phyloP scores from a whole-genome alignment of 169 alveolate genomes.

The Plasmodium relictum region DNA sequence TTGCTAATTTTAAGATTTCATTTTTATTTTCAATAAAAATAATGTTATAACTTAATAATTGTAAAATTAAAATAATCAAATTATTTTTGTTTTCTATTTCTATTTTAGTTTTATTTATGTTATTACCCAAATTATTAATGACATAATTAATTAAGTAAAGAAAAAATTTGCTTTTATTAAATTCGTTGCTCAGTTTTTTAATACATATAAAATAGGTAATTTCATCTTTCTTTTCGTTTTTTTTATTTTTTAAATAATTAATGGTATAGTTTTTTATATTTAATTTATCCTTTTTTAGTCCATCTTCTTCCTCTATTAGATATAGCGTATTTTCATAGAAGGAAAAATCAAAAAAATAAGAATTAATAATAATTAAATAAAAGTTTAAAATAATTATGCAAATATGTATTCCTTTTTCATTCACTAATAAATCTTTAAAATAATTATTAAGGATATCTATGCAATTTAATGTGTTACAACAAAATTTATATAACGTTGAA shows the following conservation, averaged over 20 bases:
- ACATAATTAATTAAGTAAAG: constrained; percentile 39
- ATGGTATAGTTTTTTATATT: background rate
- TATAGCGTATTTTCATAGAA: constrained; percentile 31
- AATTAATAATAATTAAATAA: constrained; percentile 31
- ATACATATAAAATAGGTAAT: constrained; percentile 38
- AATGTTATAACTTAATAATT: constrained; percentile 47
- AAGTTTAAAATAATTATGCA: constrained; percentile 49
- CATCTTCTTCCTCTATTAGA: constrained; percentile 4
- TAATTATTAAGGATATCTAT: constrained; percentile 42
- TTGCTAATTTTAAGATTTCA: constrained; percentile 53
- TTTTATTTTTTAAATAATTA: constrained; percentile 1
- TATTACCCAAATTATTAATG: constrained; percentile 41
- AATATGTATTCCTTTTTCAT: constrained; percentile 39
- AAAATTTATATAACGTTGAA: constrained; percentile 41
- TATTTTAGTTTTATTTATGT: constrained; percentile 25
- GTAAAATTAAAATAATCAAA: constrained; percentile 48
- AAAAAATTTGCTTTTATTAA: constrained; percentile 44
- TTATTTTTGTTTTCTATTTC: constrained; percentile 39
- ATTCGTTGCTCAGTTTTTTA: constrained; percentile 43
- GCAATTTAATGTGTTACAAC: constrained; percentile 40
- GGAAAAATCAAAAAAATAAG: constrained; percentile 70
- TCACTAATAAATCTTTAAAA: constrained; percentile 15
- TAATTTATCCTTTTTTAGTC: background rate
- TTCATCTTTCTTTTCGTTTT: background rate
- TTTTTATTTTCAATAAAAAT: constrained; percentile 63